These are phyloP conservation scores for Knufia fluminis DNA, from an alignment of 2,329 filamentous ascomycete species.

Conservation along the genomic window DNA sequence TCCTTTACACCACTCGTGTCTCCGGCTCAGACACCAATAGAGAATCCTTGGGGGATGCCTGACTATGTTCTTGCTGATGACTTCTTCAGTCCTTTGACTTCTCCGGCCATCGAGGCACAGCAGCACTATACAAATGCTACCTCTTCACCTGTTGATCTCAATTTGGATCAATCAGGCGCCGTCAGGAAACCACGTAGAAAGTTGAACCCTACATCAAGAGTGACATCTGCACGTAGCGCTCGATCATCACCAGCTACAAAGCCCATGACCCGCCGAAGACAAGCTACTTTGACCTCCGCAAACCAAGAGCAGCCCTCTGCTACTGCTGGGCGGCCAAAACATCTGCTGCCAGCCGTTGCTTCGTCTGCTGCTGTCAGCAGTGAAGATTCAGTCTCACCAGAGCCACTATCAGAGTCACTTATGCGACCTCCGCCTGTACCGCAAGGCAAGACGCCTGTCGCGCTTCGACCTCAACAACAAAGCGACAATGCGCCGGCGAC, in stretches of 20 bases:
- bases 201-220: slow-evolving; percentile 28
- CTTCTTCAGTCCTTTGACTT: slow-evolving; percentile 43
- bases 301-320: slow-evolving; percentile 29
- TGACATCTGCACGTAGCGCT: slow-evolving; percentile 26
- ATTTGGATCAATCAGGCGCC: slow-evolving; percentile 26
- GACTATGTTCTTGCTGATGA: slow-evolving; percentile 41
- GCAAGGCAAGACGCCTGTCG: slow-evolving; percentile 30
- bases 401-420: slow-evolving; percentile 40
- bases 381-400: slow-evolving; percentile 40
- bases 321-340: slow-evolving; percentile 22
- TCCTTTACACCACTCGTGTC: slow-evolving; percentile 43
- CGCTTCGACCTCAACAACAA: slow-evolving; percentile 19
- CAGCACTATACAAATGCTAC: slow-evolving; percentile 32
- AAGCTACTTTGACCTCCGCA: slow-evolving; percentile 21
- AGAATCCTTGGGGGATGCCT: slow-evolving; percentile 38
- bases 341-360: slow-evolving; percentile 16
- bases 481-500: slow-evolving; percentile 56
- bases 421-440: slow-evolving; percentile 43
- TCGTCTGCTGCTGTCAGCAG: slow-evolving; percentile 25
- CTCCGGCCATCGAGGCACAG: slow-evolving; percentile 42
- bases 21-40: slow-evolving; percentile 42
- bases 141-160: slow-evolving; percentile 34
- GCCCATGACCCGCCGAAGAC: slow-evolving; percentile 31
- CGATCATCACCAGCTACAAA: slow-evolving; percentile 38
- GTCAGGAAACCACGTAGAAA: slow-evolving; percentile 33